These are phyloP conservation scores for Dillenia turbinata DNA, from an alignment of 164 flowering plant genomes.

Conservation along the genomic window DNA sequence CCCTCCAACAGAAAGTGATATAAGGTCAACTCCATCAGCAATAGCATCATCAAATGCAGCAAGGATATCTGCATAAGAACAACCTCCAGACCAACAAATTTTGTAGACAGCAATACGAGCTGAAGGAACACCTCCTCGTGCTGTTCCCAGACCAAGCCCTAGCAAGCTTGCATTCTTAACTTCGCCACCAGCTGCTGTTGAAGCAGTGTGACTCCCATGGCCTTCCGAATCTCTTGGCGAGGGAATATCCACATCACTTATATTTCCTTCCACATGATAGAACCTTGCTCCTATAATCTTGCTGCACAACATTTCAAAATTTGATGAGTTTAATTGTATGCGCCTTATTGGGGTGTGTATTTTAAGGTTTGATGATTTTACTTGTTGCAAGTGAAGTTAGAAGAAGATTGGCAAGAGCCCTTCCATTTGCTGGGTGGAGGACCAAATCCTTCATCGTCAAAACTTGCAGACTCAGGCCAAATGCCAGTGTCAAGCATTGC, in stretches of 20 bases:
- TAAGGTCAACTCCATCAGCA: slow-evolving; percentile 22
- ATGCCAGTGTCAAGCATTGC: slow-evolving; percentile 9
- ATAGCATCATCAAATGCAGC: slow-evolving; percentile 27
- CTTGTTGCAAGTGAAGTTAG: slow-evolving; percentile 9
- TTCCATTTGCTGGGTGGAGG: slow-evolving; percentile 19
- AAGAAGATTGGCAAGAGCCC: slow-evolving; percentile 8
- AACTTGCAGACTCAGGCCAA: slow-evolving; percentile 16
- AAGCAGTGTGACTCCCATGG: slow-evolving; percentile 25
- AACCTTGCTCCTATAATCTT: slow-evolving; percentile 30
- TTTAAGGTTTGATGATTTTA: background rate
- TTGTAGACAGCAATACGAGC: slow-evolving; percentile 22
- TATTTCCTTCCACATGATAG: slow-evolving; percentile 18
- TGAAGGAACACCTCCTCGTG: slow-evolving; percentile 16
- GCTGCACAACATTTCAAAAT: slow-evolving; percentile 11
- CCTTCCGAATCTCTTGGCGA: slow-evolving; percentile 20
- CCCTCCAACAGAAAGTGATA: slow-evolving; percentile 17
- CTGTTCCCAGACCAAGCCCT: slow-evolving; percentile 17
- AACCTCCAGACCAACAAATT: slow-evolving; percentile 18
- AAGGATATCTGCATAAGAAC: slow-evolving; percentile 13
- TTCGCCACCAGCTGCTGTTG: slow-evolving; percentile 18
- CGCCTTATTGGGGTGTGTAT: too few relatives aligned
- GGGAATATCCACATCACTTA: slow-evolving; percentile 2
- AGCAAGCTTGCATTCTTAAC: slow-evolving; percentile 9
- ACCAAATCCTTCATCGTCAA: slow-evolving; percentile 13
- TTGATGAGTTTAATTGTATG: too few relatives aligned